These are phyloP conservation scores for Peribolospora kevripleyi DNA, from an alignment of 768 basidiomycete species.

Conservation along the genomic window DNA sequence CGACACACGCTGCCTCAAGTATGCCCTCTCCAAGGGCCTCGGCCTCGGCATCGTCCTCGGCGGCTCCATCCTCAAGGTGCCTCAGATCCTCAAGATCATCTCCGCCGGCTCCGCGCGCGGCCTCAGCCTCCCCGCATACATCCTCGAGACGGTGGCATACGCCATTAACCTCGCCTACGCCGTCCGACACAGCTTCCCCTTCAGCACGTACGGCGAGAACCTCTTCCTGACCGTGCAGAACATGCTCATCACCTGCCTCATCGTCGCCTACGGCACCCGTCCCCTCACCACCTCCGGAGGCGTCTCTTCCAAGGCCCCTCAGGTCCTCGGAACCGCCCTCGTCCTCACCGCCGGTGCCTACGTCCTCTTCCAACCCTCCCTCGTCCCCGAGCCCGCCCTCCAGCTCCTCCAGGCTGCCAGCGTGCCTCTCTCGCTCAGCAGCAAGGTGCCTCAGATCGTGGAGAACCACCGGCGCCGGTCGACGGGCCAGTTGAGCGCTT, in stretches of 20 bases:
- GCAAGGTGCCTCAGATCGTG: slow-evolving; percentile 79
- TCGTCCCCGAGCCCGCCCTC: slow-evolving; percentile 27
- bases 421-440: slow-evolving; percentile 70
- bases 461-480: slow-evolving; percentile 49
- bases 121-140: slow-evolving; percentile 59
- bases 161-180: slow-evolving; percentile 76
- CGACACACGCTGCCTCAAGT: slow-evolving; percentile 67
- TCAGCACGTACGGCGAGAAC: slow-evolving; percentile 96
- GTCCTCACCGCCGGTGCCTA: slow-evolving; percentile 25
- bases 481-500: slow-evolving; percentile 81
- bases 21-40: slow-evolving; percentile 70
- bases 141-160: slow-evolving; percentile 74
- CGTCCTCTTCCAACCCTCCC: slow-evolving; percentile 15
- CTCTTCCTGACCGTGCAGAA: slow-evolving; percentile 37
- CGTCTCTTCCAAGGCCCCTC: slow-evolving; percentile 8
- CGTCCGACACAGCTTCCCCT: slow-evolving; percentile 60
- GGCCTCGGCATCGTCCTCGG: slow-evolving; percentile 76
- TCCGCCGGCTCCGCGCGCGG: slow-evolving; percentile 56
- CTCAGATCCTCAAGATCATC: slow-evolving; percentile 63
- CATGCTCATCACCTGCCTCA: slow-evolving; percentile 1
- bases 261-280: slow-evolving; percentile 24
- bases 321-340: slow-evolving; percentile 19
- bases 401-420: slow-evolving; percentile 57
- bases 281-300: slow-evolving; percentile 12
- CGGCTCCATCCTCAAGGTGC: slow-evolving; percentile 72